These are phyloP conservation scores for Termitomyces sp. DNA, from an alignment of 768 basidiomycete genomes.

Conservation along the genomic window DNA sequence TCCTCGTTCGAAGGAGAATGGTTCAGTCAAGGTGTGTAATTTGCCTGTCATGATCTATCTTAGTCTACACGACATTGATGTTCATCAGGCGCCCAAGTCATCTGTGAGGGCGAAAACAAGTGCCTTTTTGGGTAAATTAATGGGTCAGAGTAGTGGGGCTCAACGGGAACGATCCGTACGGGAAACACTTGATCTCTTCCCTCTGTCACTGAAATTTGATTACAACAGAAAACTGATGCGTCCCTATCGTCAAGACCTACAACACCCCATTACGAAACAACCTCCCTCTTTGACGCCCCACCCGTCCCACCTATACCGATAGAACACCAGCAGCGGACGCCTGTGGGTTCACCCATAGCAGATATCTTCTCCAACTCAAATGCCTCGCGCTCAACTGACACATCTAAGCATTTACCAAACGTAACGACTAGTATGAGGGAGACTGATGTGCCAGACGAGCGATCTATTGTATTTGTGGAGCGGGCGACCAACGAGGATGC, in stretches of 20 bases:
- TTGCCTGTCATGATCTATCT: background rate
- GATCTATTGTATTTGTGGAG: slow-evolving; percentile 57
- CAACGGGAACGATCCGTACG: slow-evolving; percentile 35
- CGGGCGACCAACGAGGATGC: slow-evolving; percentile 31
- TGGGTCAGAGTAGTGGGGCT: slow-evolving; percentile 47
- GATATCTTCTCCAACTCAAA: slow-evolving; percentile 42
- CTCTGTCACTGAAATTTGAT: slow-evolving; percentile 14
- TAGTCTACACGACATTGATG: background rate
- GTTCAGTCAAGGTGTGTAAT: slow-evolving; percentile 46
- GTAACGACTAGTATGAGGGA: slow-evolving; percentile 39
- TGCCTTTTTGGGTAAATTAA: slow-evolving; percentile 77
- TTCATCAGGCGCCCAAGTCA: slow-evolving; percentile 44
- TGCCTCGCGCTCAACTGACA: slow-evolving; percentile 28
- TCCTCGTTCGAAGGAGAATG: slow-evolving; percentile 42
- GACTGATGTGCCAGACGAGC: slow-evolving; percentile 46
- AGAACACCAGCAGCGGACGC: slow-evolving; percentile 32
- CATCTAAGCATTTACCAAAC: slow-evolving; percentile 63
- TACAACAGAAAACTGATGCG: slow-evolving; percentile 53
- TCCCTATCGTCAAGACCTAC: slow-evolving; percentile 25
- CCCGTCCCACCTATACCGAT: slow-evolving; percentile 52
- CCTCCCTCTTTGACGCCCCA: slow-evolving; percentile 41
- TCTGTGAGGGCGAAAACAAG: slow-evolving; percentile 78
- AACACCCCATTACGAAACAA: slow-evolving; percentile 34
- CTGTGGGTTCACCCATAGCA: slow-evolving; percentile 40
- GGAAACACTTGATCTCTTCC: slow-evolving; percentile 40